Evolutionary conservation across 2,329 filamentous ascomycete species (phyloP).

Genomic region (Aspergillus pseudoterreus): DNA sequence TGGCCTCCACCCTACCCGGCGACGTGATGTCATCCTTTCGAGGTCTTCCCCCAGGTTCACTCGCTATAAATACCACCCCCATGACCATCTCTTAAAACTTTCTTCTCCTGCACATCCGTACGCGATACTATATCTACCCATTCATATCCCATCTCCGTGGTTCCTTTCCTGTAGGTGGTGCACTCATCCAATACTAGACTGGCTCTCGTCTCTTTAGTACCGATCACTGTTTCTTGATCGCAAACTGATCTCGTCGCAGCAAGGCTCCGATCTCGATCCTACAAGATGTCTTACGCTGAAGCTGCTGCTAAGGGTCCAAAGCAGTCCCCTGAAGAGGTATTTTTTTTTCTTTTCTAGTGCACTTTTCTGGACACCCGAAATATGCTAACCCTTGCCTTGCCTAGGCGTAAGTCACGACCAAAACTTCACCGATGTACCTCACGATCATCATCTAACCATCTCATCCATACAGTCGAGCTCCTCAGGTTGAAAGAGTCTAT

Average conservation of each 20-base stretch:
- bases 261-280: conserved; percentile 1
- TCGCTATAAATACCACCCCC: conserved; percentile 19
- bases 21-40: conserved; percentile 31
- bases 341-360: too few relatives aligned
- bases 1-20: conserved; percentile 19
- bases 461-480: conserved; percentile 37
- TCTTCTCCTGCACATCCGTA: not conserved
- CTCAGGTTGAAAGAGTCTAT: conserved; percentile 36
- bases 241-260: conserved; percentile 1
- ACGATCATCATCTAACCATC: not conserved
- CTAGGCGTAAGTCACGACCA: conserved; percentile 34
- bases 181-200: not conserved
- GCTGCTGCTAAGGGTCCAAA: conserved; percentile 45
- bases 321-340: conserved; percentile 47
- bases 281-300: conserved; percentile 48
- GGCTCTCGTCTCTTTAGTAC: not conserved
- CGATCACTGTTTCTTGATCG: not conserved
- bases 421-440: not conserved
- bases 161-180: not conserved
- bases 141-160: not conserved
- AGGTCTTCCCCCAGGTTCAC: conserved; percentile 7
- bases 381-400: conserved; percentile 6
- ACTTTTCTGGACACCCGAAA: not conserved
- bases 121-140: not conserved
- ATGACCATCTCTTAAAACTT: not conserved